Percentiles rank a stretch among this genome's conserved stretches.
Conservation (phyloP, 2,329 filamentous ascomycete species). For the Penicillium paneum region DNA sequence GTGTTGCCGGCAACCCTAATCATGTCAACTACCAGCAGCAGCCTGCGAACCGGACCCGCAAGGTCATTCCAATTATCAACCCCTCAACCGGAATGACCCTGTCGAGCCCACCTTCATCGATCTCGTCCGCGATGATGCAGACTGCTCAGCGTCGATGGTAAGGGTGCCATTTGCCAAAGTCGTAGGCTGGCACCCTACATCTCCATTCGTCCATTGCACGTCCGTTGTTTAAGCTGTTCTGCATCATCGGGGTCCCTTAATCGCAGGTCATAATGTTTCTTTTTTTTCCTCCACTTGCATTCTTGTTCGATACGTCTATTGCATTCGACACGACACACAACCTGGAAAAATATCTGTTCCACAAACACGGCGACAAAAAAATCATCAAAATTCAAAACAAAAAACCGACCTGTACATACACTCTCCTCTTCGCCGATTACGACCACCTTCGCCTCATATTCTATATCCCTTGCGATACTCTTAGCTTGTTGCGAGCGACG, state of each 20-base stretch:
- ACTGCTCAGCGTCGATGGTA: constrained; percentile 43
- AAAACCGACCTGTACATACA: constrained; percentile 37
- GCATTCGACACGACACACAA: constrained; percentile 30
- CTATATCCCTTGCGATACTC: constrained; percentile 36
- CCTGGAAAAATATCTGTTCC: constrained; percentile 27
- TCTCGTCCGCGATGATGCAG: constrained; percentile 64
- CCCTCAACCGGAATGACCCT: constrained; percentile 84
- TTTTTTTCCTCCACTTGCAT: constrained; percentile 23
- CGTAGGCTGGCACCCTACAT: constrained; percentile 22
- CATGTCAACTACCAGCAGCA: constrained; percentile 89
- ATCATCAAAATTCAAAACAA: constrained; percentile 26
- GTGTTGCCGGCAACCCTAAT: constrained; percentile 62
- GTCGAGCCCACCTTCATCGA: constrained; percentile 77
- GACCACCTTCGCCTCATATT: constrained; percentile 32
- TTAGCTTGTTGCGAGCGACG: constrained; percentile 42
- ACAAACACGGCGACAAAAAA: constrained; percentile 28
- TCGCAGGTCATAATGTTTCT: constrained; percentile 35
- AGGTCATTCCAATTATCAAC: constrained; percentile 97
- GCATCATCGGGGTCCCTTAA: constrained; percentile 38
- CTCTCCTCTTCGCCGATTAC: constrained; percentile 31
- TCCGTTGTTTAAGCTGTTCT: constrained; percentile 31
- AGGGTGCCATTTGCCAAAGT: constrained; percentile 23
- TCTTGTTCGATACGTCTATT: constrained; percentile 30
- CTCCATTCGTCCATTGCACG: constrained; percentile 33
- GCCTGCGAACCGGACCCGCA: constrained; percentile 82